Percentiles rank a stretch among this genome's conserved stretches.
Evolutionary conservation across 441 rosid genomes (phyloP).

Genomic region (Rhodomyrtus psidioides): DNA sequence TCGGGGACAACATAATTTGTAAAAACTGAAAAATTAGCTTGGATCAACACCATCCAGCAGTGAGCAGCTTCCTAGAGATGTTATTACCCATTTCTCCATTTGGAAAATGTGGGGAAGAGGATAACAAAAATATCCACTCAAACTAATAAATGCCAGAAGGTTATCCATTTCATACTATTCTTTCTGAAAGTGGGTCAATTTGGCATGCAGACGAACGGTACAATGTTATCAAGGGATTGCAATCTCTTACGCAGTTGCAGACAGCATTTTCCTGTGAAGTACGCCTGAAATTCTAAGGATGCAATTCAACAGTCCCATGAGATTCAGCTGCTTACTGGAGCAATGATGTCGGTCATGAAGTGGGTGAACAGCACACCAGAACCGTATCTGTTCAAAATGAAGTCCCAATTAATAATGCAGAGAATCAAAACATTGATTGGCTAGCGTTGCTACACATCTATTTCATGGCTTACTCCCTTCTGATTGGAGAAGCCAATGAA

Average conservation of each 20-base stretch:
- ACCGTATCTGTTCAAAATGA: slow-evolving; percentile 21
- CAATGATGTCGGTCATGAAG: slow-evolving; percentile 17
- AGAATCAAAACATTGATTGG: neutral
- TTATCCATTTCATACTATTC: neutral
- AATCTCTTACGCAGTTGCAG: neutral
- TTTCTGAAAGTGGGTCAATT: neutral
- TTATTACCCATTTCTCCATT: neutral
- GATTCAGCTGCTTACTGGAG: slow-evolving; percentile 14
- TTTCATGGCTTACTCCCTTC: too few species aligned
- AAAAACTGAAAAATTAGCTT: neutral
- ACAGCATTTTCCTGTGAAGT: neutral
- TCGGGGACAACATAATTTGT: neutral
- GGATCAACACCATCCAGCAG: neutral
- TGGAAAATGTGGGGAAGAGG: neutral
- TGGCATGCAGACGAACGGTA: neutral
- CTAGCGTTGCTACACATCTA: neutral
- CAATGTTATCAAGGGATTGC: neutral
- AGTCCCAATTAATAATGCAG: slow-evolving; percentile 18
- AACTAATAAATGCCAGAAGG: neutral
- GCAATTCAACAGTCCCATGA: neutral
- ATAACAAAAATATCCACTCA: neutral
- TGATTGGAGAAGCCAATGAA: too few species aligned
- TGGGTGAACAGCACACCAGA: slow-evolving; percentile 12
- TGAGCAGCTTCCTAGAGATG: neutral
- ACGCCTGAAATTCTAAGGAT: neutral